Conservation (phyloP, 2,329 filamentous ascomycete genomes). For the Lachnellula arida region DNA sequence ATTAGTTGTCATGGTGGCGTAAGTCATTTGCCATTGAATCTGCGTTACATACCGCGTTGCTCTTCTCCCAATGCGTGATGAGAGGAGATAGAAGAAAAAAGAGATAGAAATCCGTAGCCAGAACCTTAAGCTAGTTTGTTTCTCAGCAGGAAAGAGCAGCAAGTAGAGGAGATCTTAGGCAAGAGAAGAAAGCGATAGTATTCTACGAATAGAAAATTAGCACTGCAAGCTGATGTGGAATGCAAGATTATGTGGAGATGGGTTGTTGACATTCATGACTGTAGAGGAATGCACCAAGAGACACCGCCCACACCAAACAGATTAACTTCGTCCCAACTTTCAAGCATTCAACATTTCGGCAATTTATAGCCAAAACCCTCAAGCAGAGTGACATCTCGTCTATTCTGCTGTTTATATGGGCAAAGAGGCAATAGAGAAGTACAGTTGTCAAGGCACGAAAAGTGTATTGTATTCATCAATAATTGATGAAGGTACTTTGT, state of each 20-base stretch:
- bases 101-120: not conserved
- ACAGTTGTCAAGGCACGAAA: too few species aligned
- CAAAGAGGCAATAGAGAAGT: too few species aligned
- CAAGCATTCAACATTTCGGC: too few species aligned
- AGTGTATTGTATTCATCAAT: too few species aligned
- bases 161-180: not conserved
- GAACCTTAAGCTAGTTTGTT: not conserved
- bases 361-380: too few species aligned
- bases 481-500: too few species aligned
- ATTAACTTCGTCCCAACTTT: too few species aligned
- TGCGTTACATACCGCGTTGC: not conserved
- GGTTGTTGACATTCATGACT: conserved; percentile 4
- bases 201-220: not conserved
- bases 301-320: not conserved
- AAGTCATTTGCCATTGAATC: not conserved
- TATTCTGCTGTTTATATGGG: too few species aligned
- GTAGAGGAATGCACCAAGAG: conserved; percentile 1
- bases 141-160: not conserved
- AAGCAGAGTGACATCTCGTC: too few species aligned
- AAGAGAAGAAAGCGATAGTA: not conserved
- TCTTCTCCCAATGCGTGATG: not conserved
- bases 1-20: not conserved
- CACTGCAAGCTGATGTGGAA: not conserved
- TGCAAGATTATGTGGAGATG: not conserved
- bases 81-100: not conserved